phyloP scores from a whole-genome alignment of 345 rosid species.

The Eucalyptus viminalis region DNA sequence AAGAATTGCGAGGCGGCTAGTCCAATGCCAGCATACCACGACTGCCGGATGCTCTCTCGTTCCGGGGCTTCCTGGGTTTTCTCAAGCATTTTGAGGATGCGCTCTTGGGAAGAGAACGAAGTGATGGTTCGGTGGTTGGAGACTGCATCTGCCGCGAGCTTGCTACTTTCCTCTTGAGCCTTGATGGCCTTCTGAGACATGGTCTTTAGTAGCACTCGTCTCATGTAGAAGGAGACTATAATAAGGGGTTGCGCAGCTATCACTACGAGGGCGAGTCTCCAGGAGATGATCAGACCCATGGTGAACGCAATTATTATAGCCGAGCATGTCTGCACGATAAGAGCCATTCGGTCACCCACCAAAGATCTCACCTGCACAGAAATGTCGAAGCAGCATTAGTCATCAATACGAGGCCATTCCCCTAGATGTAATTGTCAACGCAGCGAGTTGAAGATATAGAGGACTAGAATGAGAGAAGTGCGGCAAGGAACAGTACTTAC shows the following conservation, averaged over 20 bases:
- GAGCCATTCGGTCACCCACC: slow-evolving; percentile 44
- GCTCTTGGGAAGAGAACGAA: slow-evolving; percentile 57
- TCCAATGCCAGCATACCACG: slow-evolving; percentile 47
- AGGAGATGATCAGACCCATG: slow-evolving; percentile 51
- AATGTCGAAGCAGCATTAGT: background rate
- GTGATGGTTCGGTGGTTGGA: slow-evolving; percentile 50
- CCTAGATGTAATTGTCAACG: background rate
- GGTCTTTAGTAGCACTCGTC: slow-evolving; percentile 20
- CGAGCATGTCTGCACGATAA: slow-evolving; percentile 46
- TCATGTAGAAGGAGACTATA: slow-evolving; percentile 30
- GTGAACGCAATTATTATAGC: slow-evolving; percentile 47
- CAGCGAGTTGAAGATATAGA: background rate
- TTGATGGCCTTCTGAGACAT: slow-evolving; percentile 42
- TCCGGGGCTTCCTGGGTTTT: slow-evolving; percentile 38
- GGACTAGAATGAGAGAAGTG: background rate
- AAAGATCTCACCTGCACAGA: slow-evolving; percentile 20
- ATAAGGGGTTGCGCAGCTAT: slow-evolving; percentile 47
- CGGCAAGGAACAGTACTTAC: slow-evolving; percentile 6
- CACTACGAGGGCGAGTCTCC: slow-evolving; percentile 59
- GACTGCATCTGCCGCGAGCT: slow-evolving; percentile 50
- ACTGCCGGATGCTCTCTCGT: slow-evolving; percentile 40
- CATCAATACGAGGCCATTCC: background rate
- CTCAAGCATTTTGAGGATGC: slow-evolving; percentile 41
- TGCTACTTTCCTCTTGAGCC: slow-evolving; percentile 52
- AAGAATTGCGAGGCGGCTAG: slow-evolving; percentile 40